Evolutionary conservation across 2,329 filamentous ascomycete species (phyloP), one percentile per base, ranked within the genome.

Genomic region (Escovopsis sp.): DNA sequence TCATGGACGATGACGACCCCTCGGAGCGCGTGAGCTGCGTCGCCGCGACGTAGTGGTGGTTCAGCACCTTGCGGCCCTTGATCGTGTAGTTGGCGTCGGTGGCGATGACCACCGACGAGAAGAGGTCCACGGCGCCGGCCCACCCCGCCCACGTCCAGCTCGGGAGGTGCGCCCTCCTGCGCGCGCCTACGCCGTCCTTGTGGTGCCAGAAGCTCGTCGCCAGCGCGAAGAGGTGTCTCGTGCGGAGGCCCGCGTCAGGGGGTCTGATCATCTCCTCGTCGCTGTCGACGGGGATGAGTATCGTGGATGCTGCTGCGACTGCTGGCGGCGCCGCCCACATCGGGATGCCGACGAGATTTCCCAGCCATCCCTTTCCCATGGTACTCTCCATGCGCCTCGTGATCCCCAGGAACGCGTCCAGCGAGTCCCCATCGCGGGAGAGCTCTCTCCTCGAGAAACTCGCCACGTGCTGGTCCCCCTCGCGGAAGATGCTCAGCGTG

Each of bases 111-210:
- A 56, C 48, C 10, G 51, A 53, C 5, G 53, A 56, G 39, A 50
- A 46, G 30, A 57, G 41, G 21, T 56, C 54, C 11, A 56, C 54
- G 5, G 50, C 42, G 12, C 54, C 54, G 14, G 48, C 45, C 54
- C 54, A 57, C 2, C 54, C 54, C 3, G 54, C 53, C 54, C 54
- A 57, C 2, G 53, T 54, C 54, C 54, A 57, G 39, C 54, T 57
- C 8, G 54, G 54, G 34, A 57, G 41, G 28, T 57, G 54, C 0
- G 41, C 38, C 1, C 53, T 45, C 29, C 54, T 37, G n/a, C 36
- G 45, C 2, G 48, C 49, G 31, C 45, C 27, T 1, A 23, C 41
- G 6, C 43, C 44, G 4, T 51, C 48, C 26, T 43, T 45, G 33
- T 57, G 54, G n/a, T 57, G 54, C 54, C 54, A 57, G 39, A 57